Base-by-base conservation (phyloP, 1,284 basidiomycete species). In the Polyporus tsugae region DNA sequence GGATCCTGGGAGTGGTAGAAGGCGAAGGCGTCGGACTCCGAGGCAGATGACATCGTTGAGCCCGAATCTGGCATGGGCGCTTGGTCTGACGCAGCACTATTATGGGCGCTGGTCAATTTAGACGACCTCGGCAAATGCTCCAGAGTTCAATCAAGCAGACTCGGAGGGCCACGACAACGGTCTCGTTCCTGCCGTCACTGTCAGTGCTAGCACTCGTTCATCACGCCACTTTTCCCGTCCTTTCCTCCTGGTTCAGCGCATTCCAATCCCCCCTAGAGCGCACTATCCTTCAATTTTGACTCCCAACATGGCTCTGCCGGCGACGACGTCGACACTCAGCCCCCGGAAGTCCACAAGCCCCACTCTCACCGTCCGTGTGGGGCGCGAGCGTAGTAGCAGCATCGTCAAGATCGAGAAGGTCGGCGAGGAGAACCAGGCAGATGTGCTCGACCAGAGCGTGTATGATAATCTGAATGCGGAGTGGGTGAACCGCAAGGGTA, bases 401-500 rank as follows among this genome's bases (percentile, higher is more conserved):
- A 84, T 96, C 72, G 90, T 97, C 79, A 95, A 96, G 76, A 94
- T 97, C 63, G 95, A 96, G 78, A 88, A 95, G 76, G 90, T 97
- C 65, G 93, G 91, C 46, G 91, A 91, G 74, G 87, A 91, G 72
- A 89, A 90, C 22, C 85, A 90, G 59, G 94, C 96, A 76, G 92
- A 94, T 74, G 84, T 91, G 5, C 87, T 95, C 25, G 95, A 97
- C 81, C 88, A 94, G 74, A 91, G 90, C 71, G 89, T 91, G 55
- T 95, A 94, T 75, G 87, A 89, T 63, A 98, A 99, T 79, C 89
- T 95, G 75, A 99, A 99, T 80, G 96, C 96, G 10, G 92, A 96
- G 77, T 99, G 97, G 97, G 98, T 99, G 77, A 98, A 99, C 79
- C 91, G 94, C 71, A 99, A 99, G 82, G 97, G 97, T 96, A 62